These are phyloP conservation scores for Anthostomella pinea DNA, from an alignment of 2,329 filamentous ascomycete genomes.

Conservation along the genomic window DNA sequence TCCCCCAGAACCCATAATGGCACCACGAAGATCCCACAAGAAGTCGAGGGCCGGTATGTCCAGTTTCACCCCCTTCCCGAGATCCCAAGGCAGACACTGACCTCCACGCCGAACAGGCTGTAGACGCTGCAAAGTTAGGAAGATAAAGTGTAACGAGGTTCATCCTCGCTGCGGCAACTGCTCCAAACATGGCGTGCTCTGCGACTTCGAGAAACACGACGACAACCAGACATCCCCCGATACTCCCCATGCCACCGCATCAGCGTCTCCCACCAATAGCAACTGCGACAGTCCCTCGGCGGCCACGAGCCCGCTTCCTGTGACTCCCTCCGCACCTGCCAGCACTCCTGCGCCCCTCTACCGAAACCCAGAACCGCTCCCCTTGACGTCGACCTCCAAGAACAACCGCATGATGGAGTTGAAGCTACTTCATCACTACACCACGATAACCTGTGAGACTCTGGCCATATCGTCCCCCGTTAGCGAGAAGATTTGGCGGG, in stretches of 20 bases:
- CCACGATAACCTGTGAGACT: constrained; percentile 57
- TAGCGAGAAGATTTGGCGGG: constrained; percentile 57
- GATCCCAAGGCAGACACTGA: not conserved
- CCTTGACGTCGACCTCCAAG: constrained; percentile 36
- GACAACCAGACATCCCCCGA: constrained; percentile 32
- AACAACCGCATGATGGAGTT: constrained; percentile 55
- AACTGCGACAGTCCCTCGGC: constrained; percentile 27
- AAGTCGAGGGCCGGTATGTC: constrained; percentile 58
- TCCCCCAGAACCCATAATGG: constrained; percentile 43
- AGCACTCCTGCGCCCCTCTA: constrained; percentile 34
- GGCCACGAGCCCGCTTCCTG: constrained; percentile 24
- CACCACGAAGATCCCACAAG: constrained; percentile 65
- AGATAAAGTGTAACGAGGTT: constrained; percentile 70
- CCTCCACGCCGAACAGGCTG: constrained; percentile 40
- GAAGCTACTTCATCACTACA: constrained; percentile 63
- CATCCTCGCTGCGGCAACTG: constrained; percentile 66
- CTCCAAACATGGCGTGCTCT: constrained; percentile 62
- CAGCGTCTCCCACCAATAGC: constrained; percentile 23
- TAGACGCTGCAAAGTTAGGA: constrained; percentile 62
- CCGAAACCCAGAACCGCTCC: constrained; percentile 33
- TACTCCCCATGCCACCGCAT: constrained; percentile 21
- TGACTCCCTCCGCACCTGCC: constrained; percentile 22
- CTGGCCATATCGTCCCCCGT: constrained; percentile 51
- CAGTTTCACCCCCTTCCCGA: not conserved
- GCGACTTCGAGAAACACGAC: constrained; percentile 59